A percentile compares a stretch with the other conserved stretches of the same genome.
Conservation (phyloP, 129 eudicot species). For the Chrysanthemum makinoi region DNA sequence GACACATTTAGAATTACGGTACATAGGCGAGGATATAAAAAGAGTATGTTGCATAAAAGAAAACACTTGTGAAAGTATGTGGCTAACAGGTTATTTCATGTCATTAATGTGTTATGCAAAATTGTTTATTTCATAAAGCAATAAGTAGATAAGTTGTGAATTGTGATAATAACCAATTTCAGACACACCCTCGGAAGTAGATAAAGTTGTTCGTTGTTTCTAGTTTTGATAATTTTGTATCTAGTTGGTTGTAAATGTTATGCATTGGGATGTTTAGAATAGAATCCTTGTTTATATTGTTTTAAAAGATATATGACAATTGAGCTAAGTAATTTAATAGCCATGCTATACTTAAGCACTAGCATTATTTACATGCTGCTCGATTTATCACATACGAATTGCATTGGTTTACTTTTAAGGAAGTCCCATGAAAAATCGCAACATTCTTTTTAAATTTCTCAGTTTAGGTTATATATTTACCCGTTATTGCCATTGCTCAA, state of each 20-base stretch:
- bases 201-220: neutral
- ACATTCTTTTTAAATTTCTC: neutral
- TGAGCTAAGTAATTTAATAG: conserved; percentile 5
- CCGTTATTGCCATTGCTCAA: neutral
- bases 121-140: too few relatives aligned
- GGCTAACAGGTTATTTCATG: too few relatives aligned
- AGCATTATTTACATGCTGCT: neutral
- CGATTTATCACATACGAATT: neutral
- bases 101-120: too few relatives aligned
- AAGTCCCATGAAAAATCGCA: conserved; percentile 17
- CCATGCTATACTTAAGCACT: neutral
- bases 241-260: neutral
- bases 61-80: too few relatives aligned
- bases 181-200: neutral
- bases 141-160: too few relatives aligned
- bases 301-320: conserved; percentile 6
- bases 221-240: neutral
- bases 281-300: conserved; percentile 17
- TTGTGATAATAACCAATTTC: too few relatives aligned
- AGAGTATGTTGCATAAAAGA: too few relatives aligned
- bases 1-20: too few relatives aligned
- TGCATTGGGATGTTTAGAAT: neutral
- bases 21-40: too few relatives aligned
- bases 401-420: conserved; percentile 6
- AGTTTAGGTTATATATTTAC: conserved; percentile 1